These are phyloP conservation scores for Phytophthora cajani DNA, from an alignment of 352 stramenopile species.

Conservation along the genomic window DNA sequence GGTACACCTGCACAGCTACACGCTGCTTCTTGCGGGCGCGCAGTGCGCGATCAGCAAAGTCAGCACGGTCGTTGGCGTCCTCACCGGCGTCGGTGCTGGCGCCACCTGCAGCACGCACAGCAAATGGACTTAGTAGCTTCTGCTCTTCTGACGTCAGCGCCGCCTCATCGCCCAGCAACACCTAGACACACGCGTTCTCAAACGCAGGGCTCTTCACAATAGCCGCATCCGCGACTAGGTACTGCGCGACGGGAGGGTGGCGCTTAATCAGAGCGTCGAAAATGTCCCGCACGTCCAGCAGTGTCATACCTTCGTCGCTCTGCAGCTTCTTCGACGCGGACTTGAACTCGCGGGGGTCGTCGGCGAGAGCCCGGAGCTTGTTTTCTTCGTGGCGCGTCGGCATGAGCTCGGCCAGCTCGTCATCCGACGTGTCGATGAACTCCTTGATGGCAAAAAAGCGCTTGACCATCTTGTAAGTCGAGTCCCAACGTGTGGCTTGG, in stretches of 20 bases:
- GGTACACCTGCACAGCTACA: no score
- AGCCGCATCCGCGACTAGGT: background rate
- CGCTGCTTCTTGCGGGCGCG: no score
- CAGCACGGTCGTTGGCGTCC: background rate
- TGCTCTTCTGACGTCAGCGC: background rate
- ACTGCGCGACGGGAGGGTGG: background rate
- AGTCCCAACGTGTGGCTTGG: conserved; percentile 1
- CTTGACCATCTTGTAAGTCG: conserved; percentile 15
- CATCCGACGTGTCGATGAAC: no score
- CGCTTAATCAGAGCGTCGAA: background rate
- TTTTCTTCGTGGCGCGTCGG: no score
- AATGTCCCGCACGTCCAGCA: background rate
- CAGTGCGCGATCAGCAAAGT: background rate
- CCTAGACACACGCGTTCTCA: background rate
- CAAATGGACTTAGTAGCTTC: background rate
- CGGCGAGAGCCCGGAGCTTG: no score
- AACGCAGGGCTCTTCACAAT: background rate
- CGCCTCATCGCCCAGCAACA: background rate
- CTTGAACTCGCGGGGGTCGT: no score
- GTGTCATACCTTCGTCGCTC: no score
- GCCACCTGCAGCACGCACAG: no score
- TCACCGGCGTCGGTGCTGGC: background rate
- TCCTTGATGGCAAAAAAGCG: background rate
- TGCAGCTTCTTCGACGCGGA: no score
- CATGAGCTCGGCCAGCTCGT: no score